These are phyloP conservation scores for Mycena sp. DNA, from an alignment of 1,284 basidiomycete species.

Conservation along the genomic window DNA sequence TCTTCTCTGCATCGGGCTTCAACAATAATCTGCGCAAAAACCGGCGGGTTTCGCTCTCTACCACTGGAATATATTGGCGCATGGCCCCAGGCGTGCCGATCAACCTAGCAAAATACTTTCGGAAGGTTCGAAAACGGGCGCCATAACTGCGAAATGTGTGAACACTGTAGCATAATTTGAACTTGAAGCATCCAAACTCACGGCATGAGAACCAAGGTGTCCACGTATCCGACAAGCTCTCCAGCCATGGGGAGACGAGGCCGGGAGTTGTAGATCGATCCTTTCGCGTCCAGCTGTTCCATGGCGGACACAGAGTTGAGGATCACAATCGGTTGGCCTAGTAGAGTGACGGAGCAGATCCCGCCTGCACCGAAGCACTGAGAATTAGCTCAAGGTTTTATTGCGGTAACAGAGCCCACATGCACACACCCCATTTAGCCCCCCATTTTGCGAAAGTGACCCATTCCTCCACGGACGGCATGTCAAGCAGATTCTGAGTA, in stretches of 20 bases:
- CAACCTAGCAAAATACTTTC: conserved; percentile 43
- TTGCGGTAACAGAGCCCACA: neutral
- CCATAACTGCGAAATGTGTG: conserved; percentile 35
- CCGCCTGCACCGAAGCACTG: conserved; percentile 34
- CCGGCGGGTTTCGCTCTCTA: conserved; percentile 39
- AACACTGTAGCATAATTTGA: neutral
- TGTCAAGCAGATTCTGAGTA: conserved; percentile 49
- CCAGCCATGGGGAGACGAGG: conserved; percentile 41
- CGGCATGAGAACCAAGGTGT: conserved; percentile 29
- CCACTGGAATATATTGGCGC: conserved; percentile 15
- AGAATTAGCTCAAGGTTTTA: too few relatives aligned
- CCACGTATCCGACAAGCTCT: conserved; percentile 32
- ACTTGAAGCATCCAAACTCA: conserved; percentile 2
- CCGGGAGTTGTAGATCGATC: conserved; percentile 46
- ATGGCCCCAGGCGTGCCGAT: conserved; percentile 20
- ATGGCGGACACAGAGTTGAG: conserved; percentile 45
- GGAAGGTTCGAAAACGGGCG: conserved; percentile 39
- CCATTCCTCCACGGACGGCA: conserved; percentile 53
- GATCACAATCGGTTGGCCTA: conserved; percentile 48
- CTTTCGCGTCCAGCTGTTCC: conserved; percentile 46
- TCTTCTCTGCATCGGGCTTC: conserved; percentile 36
- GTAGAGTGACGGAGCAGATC: conserved; percentile 41
- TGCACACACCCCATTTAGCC: conserved; percentile 48
- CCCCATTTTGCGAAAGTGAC: conserved; percentile 55
- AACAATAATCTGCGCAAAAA: conserved; percentile 39